A percentile compares a stretch with the other conserved stretches of the same genome.
phyloP scores from a whole-genome alignment of 1,139 yeast genomes.

The Geotrichum australiense region DNA sequence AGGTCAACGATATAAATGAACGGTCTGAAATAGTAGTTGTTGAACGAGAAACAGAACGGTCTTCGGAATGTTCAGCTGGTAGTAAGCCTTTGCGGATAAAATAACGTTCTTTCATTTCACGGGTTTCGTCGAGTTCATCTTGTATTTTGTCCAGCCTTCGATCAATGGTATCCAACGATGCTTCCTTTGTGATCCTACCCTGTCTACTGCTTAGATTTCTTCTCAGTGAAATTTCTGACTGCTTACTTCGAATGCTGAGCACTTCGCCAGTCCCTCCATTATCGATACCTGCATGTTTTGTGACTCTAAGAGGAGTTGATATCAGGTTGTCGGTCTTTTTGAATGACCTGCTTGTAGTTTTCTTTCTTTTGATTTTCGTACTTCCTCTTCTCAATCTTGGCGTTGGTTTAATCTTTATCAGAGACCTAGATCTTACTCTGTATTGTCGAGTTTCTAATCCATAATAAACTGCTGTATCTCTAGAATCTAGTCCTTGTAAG shows the following conservation, averaged over 20 bases:
- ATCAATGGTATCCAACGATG: slow-evolving; percentile 13
- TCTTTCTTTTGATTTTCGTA: too few relatives aligned
- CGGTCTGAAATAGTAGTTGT: slow-evolving; percentile 3
- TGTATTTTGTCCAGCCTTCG: slow-evolving; percentile 12
- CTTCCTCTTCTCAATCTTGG: too few relatives aligned
- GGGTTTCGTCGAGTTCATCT: slow-evolving; percentile 15
- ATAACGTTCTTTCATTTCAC: slow-evolving; percentile 9
- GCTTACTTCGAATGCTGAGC: slow-evolving; percentile 6
- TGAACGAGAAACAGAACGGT: neutral
- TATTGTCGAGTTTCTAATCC: slow-evolving; percentile 2
- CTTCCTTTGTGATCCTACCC: neutral
- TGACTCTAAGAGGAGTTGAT: slow-evolving; percentile 14
- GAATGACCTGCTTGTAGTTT: too few relatives aligned
- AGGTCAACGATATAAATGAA: slow-evolving; percentile 13
- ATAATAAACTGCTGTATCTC: slow-evolving; percentile 11
- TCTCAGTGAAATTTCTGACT: neutral
- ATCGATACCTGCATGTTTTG: slow-evolving; percentile 14
- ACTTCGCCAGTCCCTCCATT: slow-evolving; percentile 11
- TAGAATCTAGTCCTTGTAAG: slow-evolving; percentile 22
- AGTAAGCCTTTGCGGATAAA: slow-evolving; percentile 3
- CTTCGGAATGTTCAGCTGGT: neutral
- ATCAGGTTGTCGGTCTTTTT: slow-evolving; percentile 3
- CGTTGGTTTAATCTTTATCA: neutral
- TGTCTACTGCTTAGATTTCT: neutral
- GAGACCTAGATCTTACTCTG: neutral